Evolutionary conservation across 345 rosid species (phyloP).

Genomic region (Pistacia integerrima): DNA sequence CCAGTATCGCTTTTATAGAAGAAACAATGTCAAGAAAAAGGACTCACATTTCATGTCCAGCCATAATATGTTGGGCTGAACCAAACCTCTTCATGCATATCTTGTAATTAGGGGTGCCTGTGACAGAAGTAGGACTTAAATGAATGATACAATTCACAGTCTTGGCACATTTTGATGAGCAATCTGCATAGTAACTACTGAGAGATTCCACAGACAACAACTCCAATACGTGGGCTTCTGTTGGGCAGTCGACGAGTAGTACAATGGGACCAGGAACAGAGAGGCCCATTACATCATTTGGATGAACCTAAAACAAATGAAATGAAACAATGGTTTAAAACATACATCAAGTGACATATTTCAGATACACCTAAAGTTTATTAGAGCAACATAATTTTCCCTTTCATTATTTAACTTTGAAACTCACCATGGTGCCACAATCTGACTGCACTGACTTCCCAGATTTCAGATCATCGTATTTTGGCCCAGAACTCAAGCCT

Average conservation of each 20-base stretch:
- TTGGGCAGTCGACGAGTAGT: constrained; percentile 90
- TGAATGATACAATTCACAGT: constrained; percentile 76
- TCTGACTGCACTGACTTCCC: constrained; percentile 90
- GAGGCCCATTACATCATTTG: constrained; percentile 94
- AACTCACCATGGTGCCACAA: constrained; percentile 62
- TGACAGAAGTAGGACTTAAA: constrained; percentile 74
- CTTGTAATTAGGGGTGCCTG: constrained; percentile 57
- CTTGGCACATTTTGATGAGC: constrained; percentile 39
- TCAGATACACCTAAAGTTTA: constrained; percentile 10
- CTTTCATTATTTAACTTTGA: constrained; percentile 12
- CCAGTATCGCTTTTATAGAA: constrained; percentile 6
- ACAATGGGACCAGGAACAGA: constrained; percentile 86
- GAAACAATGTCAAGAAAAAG: constrained; percentile 14
- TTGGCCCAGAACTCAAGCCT: constrained; percentile 83
- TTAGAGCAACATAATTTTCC: background rate
- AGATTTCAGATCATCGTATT: constrained; percentile 69
- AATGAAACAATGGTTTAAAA: constrained; percentile 7
- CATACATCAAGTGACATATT: constrained; percentile 8
- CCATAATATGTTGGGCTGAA: constrained; percentile 77
- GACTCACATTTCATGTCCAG: constrained; percentile 79
- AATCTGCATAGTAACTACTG: constrained; percentile 49
- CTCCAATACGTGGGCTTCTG: constrained; percentile 57
- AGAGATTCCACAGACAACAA: constrained; percentile 53
- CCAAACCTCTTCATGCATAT: constrained; percentile 83
- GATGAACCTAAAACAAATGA: constrained; percentile 62